Percentiles rank a stretch among this genome's conserved stretches.
phyloP scores from a whole-genome alignment of 2,329 filamentous ascomycete species.

The Diplodia intermedia region DNA sequence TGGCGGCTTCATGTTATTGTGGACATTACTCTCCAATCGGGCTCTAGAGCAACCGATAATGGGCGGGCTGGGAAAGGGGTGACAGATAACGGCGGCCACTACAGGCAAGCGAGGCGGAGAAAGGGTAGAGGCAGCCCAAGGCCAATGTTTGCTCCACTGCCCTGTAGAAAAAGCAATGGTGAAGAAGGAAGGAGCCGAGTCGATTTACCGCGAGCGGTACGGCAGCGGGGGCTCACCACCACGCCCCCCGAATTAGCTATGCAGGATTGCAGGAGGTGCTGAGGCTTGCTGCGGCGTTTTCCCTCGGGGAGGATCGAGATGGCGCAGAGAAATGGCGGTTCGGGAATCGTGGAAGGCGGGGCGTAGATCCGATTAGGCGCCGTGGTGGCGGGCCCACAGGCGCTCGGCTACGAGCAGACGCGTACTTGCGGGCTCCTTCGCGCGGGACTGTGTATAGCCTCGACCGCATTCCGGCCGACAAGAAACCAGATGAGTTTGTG shows the following conservation, averaged over 20 bases:
- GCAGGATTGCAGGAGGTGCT: neutral
- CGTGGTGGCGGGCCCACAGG: neutral
- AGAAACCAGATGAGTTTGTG: neutral
- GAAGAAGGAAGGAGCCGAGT: neutral
- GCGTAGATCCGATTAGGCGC: conserved; percentile 20
- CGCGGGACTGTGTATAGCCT: neutral
- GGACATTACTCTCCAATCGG: neutral
- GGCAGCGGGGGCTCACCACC: neutral
- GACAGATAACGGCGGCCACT: neutral
- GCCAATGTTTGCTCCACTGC: neutral
- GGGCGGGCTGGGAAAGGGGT: neutral
- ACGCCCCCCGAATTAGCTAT: neutral
- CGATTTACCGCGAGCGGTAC: too few species aligned
- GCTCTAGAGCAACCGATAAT: conserved; percentile 1
- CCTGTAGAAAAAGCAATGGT: neutral
- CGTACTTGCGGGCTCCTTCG: neutral
- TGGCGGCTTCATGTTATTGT: neutral
- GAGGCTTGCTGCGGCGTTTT: neutral
- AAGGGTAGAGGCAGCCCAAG: neutral
- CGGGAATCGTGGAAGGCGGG: conserved; percentile 1
- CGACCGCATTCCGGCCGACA: conserved; percentile 2
- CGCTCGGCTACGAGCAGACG: conserved; percentile 4
- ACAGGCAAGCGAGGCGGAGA: conserved; percentile 7
- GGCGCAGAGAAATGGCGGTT: neutral
- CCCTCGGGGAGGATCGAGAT: neutral